Conservation (phyloP, 192 early-diverging fungal genomes). For the Phlyctochytrium bullatum region DNA sequence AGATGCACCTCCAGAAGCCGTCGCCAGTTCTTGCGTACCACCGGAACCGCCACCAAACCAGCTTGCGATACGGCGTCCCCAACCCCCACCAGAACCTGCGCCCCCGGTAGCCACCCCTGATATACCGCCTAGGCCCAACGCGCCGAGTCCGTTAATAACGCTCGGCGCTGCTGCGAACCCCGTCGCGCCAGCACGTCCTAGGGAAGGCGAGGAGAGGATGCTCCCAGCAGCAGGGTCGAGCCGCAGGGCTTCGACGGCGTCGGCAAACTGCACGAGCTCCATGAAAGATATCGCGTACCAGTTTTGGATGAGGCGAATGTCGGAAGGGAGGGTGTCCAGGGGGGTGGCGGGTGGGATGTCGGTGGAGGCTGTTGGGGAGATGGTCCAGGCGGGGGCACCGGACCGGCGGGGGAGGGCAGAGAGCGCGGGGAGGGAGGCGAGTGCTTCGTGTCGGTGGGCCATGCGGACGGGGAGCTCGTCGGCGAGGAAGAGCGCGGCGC, state of each 20-base stretch:
- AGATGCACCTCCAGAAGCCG: background rate
- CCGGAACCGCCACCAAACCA: background rate
- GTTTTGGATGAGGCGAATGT: constrained; percentile 47
- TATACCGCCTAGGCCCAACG: no score
- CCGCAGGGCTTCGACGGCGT: constrained; percentile 39
- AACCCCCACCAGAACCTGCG: no score
- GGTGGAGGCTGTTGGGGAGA: background rate
- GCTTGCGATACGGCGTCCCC: background rate
- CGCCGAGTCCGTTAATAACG: background rate
- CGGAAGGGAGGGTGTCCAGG: background rate
- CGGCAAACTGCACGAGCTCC: constrained; percentile 53
- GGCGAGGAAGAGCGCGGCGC: constrained; percentile 44
- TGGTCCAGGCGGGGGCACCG: background rate
- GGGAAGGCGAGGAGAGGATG: background rate
- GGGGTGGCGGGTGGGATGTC: background rate
- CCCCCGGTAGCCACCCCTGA: no score
- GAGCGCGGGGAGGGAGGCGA: constrained; percentile 70
- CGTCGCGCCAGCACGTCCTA: background rate
- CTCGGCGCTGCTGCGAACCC: background rate
- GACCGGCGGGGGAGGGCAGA: background rate
- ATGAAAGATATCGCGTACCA: constrained; percentile 94
- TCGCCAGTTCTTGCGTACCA: background rate
- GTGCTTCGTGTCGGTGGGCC: constrained; percentile 87
- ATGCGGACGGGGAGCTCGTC: constrained; percentile 86
- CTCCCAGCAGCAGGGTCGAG: background rate